Conservation (phyloP, 2,329 filamentous ascomycete genomes). For the Thermothelomyces thermophilus region DNA sequence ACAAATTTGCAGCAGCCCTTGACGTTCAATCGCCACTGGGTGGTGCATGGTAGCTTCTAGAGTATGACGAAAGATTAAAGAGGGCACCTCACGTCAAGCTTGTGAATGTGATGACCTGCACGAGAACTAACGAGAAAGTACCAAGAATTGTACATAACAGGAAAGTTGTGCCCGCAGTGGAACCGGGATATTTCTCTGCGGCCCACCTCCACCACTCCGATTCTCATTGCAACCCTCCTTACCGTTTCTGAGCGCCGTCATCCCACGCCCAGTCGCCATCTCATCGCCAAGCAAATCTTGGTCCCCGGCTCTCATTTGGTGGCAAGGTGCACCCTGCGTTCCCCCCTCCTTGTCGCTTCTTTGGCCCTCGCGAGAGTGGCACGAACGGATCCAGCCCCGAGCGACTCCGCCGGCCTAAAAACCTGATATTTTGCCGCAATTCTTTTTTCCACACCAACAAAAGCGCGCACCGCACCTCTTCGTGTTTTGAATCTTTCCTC, state of each 20-base stretch:
- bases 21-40: too few species aligned
- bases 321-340: constrained; percentile 6
- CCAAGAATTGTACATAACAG: too few species aligned
- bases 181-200: background rate
- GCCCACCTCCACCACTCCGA: background rate
- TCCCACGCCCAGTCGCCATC: constrained; percentile 7
- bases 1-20: too few species aligned
- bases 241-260: constrained; percentile 9
- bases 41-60: too few species aligned
- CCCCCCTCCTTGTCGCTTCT: constrained; percentile 13
- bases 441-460: constrained; percentile 5
- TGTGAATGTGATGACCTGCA: too few species aligned
- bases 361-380: constrained; percentile 6
- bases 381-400: constrained; percentile 14
- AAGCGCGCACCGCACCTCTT: constrained; percentile 3
- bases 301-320: background rate
- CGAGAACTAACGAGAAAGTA: too few species aligned
- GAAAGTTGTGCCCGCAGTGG: too few species aligned
- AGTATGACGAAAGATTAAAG: too few species aligned
- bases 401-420: constrained; percentile 21
- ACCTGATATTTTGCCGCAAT: constrained; percentile 25
- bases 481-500: background rate
- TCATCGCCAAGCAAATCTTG: constrained; percentile 11
- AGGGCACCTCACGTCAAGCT: too few species aligned
- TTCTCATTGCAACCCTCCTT: background rate